These are phyloP conservation scores for Aphanomyces astaci DNA, from an alignment of 352 stramenopile genomes.

Conservation along the genomic window DNA sequence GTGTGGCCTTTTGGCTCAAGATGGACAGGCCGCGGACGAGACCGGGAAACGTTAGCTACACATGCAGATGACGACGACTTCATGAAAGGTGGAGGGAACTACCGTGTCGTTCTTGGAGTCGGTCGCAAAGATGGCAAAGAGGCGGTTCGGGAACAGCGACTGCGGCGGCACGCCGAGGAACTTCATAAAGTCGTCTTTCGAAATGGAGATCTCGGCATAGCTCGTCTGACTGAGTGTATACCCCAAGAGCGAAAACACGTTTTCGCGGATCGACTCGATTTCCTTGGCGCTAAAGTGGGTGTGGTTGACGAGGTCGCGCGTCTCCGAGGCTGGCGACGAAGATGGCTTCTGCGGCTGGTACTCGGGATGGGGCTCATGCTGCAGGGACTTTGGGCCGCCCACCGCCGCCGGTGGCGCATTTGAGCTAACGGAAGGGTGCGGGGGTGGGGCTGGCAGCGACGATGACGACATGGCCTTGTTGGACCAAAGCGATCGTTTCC, in stretches of 20 bases:
- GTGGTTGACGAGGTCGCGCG: conserved; percentile 61
- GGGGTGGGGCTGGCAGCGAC: conserved; percentile 3
- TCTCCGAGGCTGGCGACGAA: conserved; percentile 24
- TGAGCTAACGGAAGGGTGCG: neutral
- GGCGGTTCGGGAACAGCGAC: conserved; percentile 75
- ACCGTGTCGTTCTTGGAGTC: conserved; percentile 55
- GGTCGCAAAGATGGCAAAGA: conserved; percentile 84
- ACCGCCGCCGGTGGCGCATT: neutral
- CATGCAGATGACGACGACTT: neutral
- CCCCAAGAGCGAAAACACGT: conserved; percentile 54
- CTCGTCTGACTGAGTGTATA: conserved; percentile 49
- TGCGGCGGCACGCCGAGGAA: conserved; percentile 63
- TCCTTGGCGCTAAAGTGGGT: conserved; percentile 67
- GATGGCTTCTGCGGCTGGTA: conserved; percentile 27
- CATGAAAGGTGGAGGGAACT: too few relatives aligned
- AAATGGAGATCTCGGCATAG: conserved; percentile 47
- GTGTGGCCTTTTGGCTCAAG: conserved; percentile 76
- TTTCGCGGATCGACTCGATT: conserved; percentile 70
- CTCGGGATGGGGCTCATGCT: conserved; percentile 38
- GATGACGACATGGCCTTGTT: conserved; percentile 13
- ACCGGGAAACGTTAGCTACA: conserved; percentile 72
- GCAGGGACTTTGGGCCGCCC: conserved; percentile 20
- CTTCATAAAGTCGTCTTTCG: conserved; percentile 80
- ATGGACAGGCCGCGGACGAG: conserved; percentile 72
- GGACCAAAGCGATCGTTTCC: conserved; percentile 6